phyloP scores from a whole-genome alignment of 495 filamentous ascomycete genomes.

The Penicillium coffeae region DNA sequence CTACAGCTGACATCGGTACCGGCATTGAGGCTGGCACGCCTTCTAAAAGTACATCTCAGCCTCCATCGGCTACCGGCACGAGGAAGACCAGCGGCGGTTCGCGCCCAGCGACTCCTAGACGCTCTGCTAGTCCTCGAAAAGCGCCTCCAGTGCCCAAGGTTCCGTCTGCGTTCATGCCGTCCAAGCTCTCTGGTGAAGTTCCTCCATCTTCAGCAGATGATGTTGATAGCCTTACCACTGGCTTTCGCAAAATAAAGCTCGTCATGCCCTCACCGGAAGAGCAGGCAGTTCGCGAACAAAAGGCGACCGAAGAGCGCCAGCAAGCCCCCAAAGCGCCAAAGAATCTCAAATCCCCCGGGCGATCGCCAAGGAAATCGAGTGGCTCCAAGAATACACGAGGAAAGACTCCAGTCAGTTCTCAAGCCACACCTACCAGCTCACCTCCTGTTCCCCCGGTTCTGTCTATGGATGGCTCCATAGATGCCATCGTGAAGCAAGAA shows the following conservation, averaged over 20 bases:
- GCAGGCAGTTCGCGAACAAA: constrained; percentile 55
- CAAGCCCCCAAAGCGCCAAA: constrained; percentile 8
- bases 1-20: constrained; percentile 1
- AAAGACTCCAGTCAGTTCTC: constrained; percentile 1
- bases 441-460: constrained; percentile 6
- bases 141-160: constrained; percentile 45
- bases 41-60: constrained; percentile 13
- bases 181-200: constrained; percentile 14
- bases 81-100: constrained; percentile 41
- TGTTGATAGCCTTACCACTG: constrained; percentile 61
- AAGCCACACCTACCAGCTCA: constrained; percentile 5
- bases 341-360: constrained; percentile 19
- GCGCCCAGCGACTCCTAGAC: constrained; percentile 46
- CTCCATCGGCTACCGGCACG: constrained; percentile 4
- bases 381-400: constrained; percentile 6
- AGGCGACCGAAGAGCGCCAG: constrained; percentile 34
- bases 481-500: constrained; percentile 1
- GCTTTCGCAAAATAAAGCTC: constrained; percentile 72
- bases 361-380: constrained; percentile 19
- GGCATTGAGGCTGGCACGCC: neutral
- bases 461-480: neutral
- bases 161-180: constrained; percentile 28
- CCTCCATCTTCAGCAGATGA: constrained; percentile 25
- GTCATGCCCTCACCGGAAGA: constrained; percentile 69
- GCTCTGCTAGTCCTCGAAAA: constrained; percentile 38